A percentile compares a stretch with the other conserved stretches of the same genome.
These are phyloP conservation scores for Mycothermus thermophilus DNA, from an alignment of 495 filamentous ascomycete species.

Conservation along the genomic window DNA sequence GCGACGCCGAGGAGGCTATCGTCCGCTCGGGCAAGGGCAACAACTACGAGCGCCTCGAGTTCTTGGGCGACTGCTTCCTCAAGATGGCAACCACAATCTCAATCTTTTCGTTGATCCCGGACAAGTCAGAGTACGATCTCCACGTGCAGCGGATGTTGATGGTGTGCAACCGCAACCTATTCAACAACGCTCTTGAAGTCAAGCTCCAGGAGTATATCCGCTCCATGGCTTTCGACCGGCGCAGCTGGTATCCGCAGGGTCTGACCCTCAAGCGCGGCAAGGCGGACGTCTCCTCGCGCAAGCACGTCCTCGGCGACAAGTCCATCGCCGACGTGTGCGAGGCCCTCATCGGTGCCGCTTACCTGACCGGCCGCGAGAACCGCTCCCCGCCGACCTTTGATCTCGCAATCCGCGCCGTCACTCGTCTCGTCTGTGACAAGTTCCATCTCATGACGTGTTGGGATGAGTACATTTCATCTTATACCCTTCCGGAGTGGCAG, in stretches of 20 bases:
- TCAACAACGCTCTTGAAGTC: conserved; percentile 54
- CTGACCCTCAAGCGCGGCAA: conserved; percentile 41
- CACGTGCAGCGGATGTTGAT: conserved; percentile 85
- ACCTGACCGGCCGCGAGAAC: conserved; percentile 42
- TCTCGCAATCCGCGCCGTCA: conserved; percentile 72
- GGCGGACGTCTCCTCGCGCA: conserved; percentile 23
- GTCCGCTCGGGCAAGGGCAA: conserved; percentile 83
- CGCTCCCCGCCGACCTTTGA: conserved; percentile 46
- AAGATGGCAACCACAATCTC: conserved; percentile 92
- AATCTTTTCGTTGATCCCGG: conserved; percentile 59
- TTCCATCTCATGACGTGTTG: conserved; percentile 57
- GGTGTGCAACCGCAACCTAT: conserved; percentile 84
- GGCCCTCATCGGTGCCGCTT: conserved; percentile 80
- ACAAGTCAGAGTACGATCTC: conserved; percentile 71
- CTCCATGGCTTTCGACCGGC: conserved; percentile 63
- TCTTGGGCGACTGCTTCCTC: conserved; percentile 84
- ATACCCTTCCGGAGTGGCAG: conserved; percentile 63
- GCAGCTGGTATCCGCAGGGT: conserved; percentile 72
- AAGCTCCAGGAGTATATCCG: conserved; percentile 69
- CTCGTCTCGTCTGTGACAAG: conserved; percentile 49
- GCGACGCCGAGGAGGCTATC: conserved; percentile 54
- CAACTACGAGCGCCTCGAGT: conserved; percentile 92
- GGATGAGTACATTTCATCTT: conserved; percentile 57
- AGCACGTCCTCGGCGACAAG: conserved; percentile 69
- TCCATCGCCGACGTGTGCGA: conserved; percentile 95